phyloP scores from a whole-genome alignment of 1,284 basidiomycete species.

The Moniliella sp. region DNA sequence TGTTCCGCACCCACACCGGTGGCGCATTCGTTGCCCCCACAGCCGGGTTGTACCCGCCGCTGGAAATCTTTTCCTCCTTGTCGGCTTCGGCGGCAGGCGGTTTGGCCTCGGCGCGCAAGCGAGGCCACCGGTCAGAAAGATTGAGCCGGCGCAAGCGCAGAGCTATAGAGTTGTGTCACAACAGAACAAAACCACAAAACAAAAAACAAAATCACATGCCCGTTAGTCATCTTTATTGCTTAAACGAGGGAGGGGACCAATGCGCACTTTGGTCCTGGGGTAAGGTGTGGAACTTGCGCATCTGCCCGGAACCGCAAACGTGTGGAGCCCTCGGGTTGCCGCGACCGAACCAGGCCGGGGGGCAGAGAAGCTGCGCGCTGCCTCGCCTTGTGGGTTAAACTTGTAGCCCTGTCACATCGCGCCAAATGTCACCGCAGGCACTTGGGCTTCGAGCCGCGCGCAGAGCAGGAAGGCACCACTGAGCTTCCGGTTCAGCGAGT shows the following conservation, averaged over 20 bases:
- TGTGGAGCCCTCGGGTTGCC: background rate
- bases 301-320: background rate
- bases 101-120: background rate
- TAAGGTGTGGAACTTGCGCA: background rate
- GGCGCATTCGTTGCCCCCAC: background rate
- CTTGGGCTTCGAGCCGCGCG: constrained; percentile 52
- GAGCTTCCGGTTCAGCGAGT: constrained; percentile 79
- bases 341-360: background rate
- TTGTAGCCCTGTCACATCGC: constrained; percentile 8
- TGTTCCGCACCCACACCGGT: constrained; percentile 1
- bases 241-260: background rate
- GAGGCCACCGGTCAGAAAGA: background rate
- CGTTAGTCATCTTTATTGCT: background rate
- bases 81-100: background rate
- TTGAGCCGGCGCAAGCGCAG: no score
- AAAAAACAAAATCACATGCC: background rate
- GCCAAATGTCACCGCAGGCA: constrained; percentile 48
- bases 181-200: no score
- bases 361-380: background rate
- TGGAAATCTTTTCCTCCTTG: background rate
- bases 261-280: background rate
- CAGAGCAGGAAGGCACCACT: constrained; percentile 83
- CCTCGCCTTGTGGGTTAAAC: background rate
- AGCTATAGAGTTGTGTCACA: no score
- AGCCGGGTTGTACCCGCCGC: constrained; percentile 20